Conservation (phyloP, 805 yeast genomes). For the Ogataea zsoltii region DNA sequence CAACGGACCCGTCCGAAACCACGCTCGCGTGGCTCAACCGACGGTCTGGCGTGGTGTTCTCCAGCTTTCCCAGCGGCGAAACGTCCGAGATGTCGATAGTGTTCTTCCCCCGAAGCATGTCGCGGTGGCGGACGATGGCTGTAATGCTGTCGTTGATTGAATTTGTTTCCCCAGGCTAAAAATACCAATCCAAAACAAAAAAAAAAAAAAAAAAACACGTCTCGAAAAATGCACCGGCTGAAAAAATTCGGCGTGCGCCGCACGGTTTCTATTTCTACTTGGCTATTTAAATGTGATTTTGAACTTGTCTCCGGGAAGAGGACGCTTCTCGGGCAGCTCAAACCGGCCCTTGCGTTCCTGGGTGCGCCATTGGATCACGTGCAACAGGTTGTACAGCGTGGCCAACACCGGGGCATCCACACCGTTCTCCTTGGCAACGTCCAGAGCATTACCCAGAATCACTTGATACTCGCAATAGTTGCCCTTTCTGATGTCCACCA, state of each 20-base stretch:
- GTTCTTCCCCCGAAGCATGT: conserved; percentile 5
- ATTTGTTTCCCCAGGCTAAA: no score
- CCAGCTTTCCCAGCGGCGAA: conserved; percentile 17
- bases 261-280: neutral
- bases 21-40: conserved; percentile 21
- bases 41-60: conserved; percentile 3
- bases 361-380: conserved; percentile 34
- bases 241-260: neutral
- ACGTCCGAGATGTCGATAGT: conserved; percentile 5
- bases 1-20: conserved; percentile 27
- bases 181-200: no score
- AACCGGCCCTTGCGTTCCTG: conserved; percentile 33
- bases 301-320: conserved; percentile 27
- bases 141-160: no score
- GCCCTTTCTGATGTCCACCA: conserved; percentile 44
- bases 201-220: conserved; percentile 3
- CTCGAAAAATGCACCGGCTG: neutral
- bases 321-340: conserved; percentile 34
- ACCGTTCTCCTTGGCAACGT: conserved; percentile 31
- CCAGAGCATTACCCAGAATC: conserved; percentile 44
- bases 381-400: conserved; percentile 29
- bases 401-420: conserved; percentile 34
- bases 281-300: conserved; percentile 11
- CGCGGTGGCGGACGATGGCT: no score
- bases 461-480: conserved; percentile 44